Evolutionary conservation across 1,139 yeast genomes (phyloP).

Genomic region (Candida sojae): DNA sequence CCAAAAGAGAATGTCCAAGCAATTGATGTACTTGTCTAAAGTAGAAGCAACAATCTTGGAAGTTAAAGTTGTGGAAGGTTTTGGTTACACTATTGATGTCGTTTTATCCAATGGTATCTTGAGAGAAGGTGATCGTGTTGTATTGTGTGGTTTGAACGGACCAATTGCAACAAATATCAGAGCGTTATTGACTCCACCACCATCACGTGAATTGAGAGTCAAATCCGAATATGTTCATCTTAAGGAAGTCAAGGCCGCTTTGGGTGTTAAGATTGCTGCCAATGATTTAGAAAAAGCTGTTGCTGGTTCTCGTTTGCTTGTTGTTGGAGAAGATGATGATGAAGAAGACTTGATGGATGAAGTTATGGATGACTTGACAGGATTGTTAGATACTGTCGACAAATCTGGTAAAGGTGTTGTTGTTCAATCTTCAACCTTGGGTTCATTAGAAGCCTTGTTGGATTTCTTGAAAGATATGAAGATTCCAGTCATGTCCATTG

Average conservation of each 20-base stretch:
- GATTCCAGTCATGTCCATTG: conserved; percentile 98
- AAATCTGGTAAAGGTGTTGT: conserved; percentile 94
- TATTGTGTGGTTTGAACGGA: conserved; percentile 96
- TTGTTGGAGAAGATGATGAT: conserved; percentile 96
- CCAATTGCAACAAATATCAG: conserved; percentile 98
- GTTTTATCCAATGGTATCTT: conserved; percentile 93
- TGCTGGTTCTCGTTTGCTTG: conserved; percentile 95
- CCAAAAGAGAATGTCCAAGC: conserved; percentile 98
- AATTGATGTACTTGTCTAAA: conserved; percentile 91
- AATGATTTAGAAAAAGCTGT: conserved; percentile 97
- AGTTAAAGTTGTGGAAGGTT: conserved; percentile 98
- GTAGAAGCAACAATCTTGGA: conserved; percentile 96
- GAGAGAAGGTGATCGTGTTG: conserved; percentile 92
- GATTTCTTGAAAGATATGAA: conserved; percentile 98
- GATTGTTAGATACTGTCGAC: conserved; percentile 91
- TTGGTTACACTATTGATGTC: conserved; percentile 98
- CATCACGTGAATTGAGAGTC: conserved; percentile 91
- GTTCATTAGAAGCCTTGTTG: conserved; percentile 94
- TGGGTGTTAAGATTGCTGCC: conserved; percentile 98
- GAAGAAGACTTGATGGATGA: conserved; percentile 98
- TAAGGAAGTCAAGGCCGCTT: conserved; percentile 97
- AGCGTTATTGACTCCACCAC: conserved; percentile 96
- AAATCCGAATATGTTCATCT: conserved; percentile 94
- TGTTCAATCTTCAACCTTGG: conserved; percentile 97
- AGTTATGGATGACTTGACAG: conserved; percentile 97